Evolutionary conservation across 2,329 filamentous ascomycete genomes (phyloP), one percentile per base, ranked within the genome.

Genomic region (Daldinia eschscholtzii): DNA sequence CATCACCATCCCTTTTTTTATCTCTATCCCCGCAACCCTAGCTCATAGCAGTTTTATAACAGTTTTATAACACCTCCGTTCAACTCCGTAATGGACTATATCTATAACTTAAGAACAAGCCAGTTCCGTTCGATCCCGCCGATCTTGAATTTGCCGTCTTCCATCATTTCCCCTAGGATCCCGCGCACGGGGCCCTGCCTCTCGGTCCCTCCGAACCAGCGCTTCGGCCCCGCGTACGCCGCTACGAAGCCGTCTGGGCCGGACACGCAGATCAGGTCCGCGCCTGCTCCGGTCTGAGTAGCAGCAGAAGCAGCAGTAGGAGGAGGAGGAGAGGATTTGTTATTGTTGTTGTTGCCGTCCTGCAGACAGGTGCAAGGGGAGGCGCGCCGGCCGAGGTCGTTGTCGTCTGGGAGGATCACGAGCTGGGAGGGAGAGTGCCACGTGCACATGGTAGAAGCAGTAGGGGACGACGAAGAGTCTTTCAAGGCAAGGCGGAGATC

Each of bases 221-320:
- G 81, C 81, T 97, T 97, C 9, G 89, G 84, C 1, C 96, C 95
- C 2, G 93, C 93, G 81, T 92, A 93, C 71, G 91, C 87, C 48
- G 88, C 86, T 42, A 98, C 86, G 80, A 98, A 98, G 0, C 96
- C 95, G 61, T 97, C 93, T 0, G 96, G 95, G 0, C 96, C 96
- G 0, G 94, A 97, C 1, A 98, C 88, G 63, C 97, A 84, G n/a
- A 98, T 83, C 20, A 97, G 78, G 67, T 89, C 90, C 70, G 86
- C 87, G 0, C 87, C 85, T 0, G 80, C 75, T 10, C 75, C 28
- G 2, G 15, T 9, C n/a, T 46, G 33, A 9, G 55, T 33, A 33
- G 30, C 20, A 23, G 20, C 20, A 23, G 20, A 1, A 23, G 20
- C 20, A 23, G 20, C 20, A 23, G 20, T 2, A 23, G 33, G 10